Conservation (phyloP, 208 protist species). For the Tritrichomonas musculus region DNA sequence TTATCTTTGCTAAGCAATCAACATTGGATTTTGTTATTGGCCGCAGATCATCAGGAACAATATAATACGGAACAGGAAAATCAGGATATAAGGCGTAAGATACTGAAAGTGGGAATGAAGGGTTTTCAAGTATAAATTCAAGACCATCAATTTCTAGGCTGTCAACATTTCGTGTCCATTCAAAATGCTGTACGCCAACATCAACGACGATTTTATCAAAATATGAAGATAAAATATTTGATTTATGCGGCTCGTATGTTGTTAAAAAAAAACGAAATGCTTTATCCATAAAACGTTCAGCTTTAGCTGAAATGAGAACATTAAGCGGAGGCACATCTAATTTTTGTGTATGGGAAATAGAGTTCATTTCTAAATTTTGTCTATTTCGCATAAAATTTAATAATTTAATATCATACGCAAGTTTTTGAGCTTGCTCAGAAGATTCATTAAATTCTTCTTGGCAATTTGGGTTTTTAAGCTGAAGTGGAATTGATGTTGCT, state of each 20-base stretch:
- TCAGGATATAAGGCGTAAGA: background rate
- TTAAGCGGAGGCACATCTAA: background rate
- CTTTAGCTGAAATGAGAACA: background rate
- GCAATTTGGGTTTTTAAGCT: too few species aligned
- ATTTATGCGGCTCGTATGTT: background rate
- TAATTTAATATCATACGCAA: background rate
- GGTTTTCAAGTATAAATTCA: background rate
- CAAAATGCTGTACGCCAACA: background rate
- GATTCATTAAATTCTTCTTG: too few species aligned
- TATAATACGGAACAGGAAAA: background rate
- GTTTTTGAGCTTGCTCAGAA: background rate
- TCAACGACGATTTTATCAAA: background rate
- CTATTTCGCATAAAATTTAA: background rate
- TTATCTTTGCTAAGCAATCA: background rate
- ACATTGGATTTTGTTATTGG: background rate
- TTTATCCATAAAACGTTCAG: background rate
- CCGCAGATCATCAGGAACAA: background rate
- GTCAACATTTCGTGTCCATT: slow-evolving; percentile 13
- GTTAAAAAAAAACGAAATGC: background rate
- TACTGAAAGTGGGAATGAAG: background rate
- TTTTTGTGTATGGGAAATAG: background rate
- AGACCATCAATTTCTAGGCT: background rate
- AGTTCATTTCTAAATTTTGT: background rate
- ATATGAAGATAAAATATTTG: background rate
- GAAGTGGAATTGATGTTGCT: too few species aligned